Evolutionary conservation across 2,329 filamentous ascomycete species (phyloP).

Genomic region (Penicillium griseofulvum): DNA sequence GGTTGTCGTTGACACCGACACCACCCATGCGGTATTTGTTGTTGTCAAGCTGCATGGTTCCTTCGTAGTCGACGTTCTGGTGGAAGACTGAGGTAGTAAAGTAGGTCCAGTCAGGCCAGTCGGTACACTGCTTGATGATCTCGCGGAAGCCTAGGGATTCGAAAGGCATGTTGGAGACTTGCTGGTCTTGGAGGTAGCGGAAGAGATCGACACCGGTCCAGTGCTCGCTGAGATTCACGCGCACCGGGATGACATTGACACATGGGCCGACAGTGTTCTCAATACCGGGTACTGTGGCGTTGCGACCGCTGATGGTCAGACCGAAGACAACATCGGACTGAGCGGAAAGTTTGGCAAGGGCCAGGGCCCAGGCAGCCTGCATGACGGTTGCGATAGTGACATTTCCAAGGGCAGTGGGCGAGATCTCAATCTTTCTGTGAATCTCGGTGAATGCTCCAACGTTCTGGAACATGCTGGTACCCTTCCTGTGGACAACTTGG

Average conservation of each 20-base stretch:
- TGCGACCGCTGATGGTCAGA: slow-evolving; percentile 64
- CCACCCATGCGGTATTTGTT: slow-evolving; percentile 41
- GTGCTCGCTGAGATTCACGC: slow-evolving; percentile 53
- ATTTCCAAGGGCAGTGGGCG: slow-evolving; percentile 51
- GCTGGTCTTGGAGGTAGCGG: slow-evolving; percentile 55
- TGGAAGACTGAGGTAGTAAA: slow-evolving; percentile 44
- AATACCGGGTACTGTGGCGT: slow-evolving; percentile 55
- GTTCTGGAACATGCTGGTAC: slow-evolving; percentile 36
- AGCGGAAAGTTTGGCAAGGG: slow-evolving; percentile 55
- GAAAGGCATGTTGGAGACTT: slow-evolving; percentile 55
- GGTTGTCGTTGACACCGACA: slow-evolving; percentile 40
- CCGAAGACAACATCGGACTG: slow-evolving; percentile 62
- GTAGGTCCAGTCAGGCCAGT: slow-evolving; percentile 42
- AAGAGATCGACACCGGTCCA: slow-evolving; percentile 57
- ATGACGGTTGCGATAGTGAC: slow-evolving; percentile 64
- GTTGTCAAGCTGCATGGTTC: slow-evolving; percentile 38
- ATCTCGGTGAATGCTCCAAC: slow-evolving; percentile 37
- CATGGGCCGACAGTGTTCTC: slow-evolving; percentile 63
- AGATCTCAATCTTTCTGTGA: slow-evolving; percentile 35
- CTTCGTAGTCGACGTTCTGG: slow-evolving; percentile 38
- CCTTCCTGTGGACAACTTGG: slow-evolving; percentile 34
- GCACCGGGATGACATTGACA: slow-evolving; percentile 65
- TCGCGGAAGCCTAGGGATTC: slow-evolving; percentile 57
- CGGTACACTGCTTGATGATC: slow-evolving; percentile 48
- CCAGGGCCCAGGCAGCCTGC: slow-evolving; percentile 66